These are phyloP conservation scores for Umbelopsis sp. DNA, from an alignment of 371 early-diverging fungal genomes.

Conservation along the genomic window DNA sequence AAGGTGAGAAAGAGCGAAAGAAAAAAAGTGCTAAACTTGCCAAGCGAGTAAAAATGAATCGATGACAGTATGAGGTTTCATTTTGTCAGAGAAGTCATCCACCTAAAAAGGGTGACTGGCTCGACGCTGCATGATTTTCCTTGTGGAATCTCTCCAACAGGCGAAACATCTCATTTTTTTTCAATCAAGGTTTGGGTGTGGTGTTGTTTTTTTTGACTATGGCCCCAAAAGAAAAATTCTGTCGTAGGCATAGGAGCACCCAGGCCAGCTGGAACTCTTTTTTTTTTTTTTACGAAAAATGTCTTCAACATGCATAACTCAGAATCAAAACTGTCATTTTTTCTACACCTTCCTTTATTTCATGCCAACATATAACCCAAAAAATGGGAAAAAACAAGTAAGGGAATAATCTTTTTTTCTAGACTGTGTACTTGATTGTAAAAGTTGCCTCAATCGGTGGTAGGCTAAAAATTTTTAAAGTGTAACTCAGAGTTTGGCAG, in stretches of 20 bases:
- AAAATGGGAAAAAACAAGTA: too few species aligned
- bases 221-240: neutral
- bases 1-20: too few species aligned
- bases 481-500: slow-evolving; percentile 10
- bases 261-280: neutral
- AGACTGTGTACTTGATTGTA: neutral
- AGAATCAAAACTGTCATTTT: too few species aligned
- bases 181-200: neutral
- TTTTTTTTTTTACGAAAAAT: neutral
- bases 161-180: neutral
- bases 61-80: too few species aligned
- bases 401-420: neutral
- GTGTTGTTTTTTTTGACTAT: too few species aligned
- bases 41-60: too few species aligned
- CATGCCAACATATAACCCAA: too few species aligned
- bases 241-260: neutral
- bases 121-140: too few species aligned
- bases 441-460: neutral
- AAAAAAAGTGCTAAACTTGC: too few species aligned
- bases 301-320: neutral
- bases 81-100: neutral
- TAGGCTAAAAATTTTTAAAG: neutral
- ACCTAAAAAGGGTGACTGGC: neutral
- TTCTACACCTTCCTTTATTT: too few species aligned
- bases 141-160: too few species aligned